Evolutionary conservation across 2,329 filamentous ascomycete genomes (phyloP), one percentile per base, ranked within the genome.

Genomic region (Aspergillus sp.): DNA sequence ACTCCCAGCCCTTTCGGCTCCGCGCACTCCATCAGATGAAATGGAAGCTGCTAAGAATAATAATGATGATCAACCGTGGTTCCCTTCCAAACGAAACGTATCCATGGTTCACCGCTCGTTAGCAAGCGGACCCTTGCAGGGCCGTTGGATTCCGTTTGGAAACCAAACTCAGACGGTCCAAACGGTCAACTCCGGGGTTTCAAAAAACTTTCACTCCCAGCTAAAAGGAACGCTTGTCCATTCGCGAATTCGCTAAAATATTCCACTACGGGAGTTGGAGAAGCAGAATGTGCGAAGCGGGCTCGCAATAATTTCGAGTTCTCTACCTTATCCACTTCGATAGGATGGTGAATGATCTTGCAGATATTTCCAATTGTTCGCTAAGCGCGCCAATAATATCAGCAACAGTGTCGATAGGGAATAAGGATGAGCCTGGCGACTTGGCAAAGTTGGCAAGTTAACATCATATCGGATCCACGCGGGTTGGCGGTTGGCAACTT

Each of bases 71-170:
- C 61, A 60, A 57, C 52, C 44, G 27, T 48, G 55, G 45, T 51
- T 44, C 40, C 52, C 55, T 61, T 61, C 58, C 57, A 60, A 57
- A 40, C 15, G 40, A 63, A 64, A 60, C 39, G 17, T 31, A 57
- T 55, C 61, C 61, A 60, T 57, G 61, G 61, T 62, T 62, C 61
- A 62, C 57, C 59, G 55, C 56, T 61, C 50, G 45, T 58, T 60
- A 53, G 54, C 44, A 6, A 39, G 55, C 55, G 44, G 49, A 49
- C 50, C 55, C 55, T 57, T 49, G n/a, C 12, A 37, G 39, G 24
- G 35, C 41, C 40, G 31, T 46, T 39, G 37, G 19, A n/a, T 47
- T 14, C 11, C 4, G 17, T 23, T 45, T 24, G 19, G 21, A 45
- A 24, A 12, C 23, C 33, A 24, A 31, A 31, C 27, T 24, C 21